These are phyloP conservation scores for Penicillium cosmopolitanum DNA, from an alignment of 495 filamentous ascomycete genomes.

Conservation along the genomic window DNA sequence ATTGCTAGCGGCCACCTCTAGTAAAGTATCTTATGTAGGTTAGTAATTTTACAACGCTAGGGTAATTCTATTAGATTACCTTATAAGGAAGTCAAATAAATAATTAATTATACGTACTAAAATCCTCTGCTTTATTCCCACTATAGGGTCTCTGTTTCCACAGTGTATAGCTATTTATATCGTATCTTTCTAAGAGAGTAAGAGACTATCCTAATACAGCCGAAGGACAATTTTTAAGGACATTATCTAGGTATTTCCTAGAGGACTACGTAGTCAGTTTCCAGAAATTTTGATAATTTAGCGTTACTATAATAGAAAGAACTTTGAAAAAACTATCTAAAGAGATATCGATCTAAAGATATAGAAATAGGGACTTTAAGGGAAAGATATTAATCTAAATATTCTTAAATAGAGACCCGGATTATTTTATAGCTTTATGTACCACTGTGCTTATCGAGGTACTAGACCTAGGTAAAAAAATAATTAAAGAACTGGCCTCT, in stretches of 20 bases:
- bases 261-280: not conserved
- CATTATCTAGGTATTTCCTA: not conserved
- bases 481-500: conserved; percentile 6
- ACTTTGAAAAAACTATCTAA: not conserved
- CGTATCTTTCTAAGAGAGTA: conserved; percentile 2
- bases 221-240: not conserved
- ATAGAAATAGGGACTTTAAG: not conserved
- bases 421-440: conserved; percentile 3
- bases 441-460: not conserved
- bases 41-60: conserved; percentile 11
- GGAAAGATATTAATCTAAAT: not conserved
- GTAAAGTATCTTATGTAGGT: conserved; percentile 3
- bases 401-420: conserved; percentile 1
- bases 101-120: conserved; percentile 9
- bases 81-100: not conserved
- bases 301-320: conserved; percentile 7
- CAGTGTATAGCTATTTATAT: conserved; percentile 5
- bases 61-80: conserved; percentile 7
- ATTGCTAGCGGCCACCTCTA: conserved; percentile 5
- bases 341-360: not conserved
- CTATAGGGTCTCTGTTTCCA: conserved; percentile 3
- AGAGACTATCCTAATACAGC: not conserved
- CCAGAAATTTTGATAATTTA: conserved; percentile 14
- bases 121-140: conserved; percentile 2
- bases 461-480: not conserved